Evolutionary conservation across 805 yeast species (phyloP), one percentile per base, ranked within the genome.

Genomic region (Candida maesae): DNA sequence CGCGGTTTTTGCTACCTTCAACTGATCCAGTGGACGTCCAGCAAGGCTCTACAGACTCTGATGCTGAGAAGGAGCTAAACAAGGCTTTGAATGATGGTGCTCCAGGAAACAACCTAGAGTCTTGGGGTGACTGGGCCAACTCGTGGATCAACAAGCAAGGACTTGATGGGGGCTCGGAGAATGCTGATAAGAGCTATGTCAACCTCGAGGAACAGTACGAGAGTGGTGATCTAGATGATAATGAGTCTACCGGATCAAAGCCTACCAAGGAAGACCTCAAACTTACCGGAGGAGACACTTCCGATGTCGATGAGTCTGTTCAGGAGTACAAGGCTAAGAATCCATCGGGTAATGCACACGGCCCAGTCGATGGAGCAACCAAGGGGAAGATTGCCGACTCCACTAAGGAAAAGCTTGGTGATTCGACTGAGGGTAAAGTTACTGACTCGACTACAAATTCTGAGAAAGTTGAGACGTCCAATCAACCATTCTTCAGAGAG

Each of bases 401-500:
- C 24, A 8, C 24, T 21, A 10, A 21, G 10, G 24, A 10, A 8
- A 21, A 7, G 10, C 24, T 21, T 21, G 24, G 10, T 21, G 24
- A 21, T 21, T 8, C 24, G 24, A 14, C 17, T 9, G 33, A 19
- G 6, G 38, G 16, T 8, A 5, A 7, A 6, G 23, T n/a, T 10
- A 21, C 32, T 5, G 38, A 27, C 12, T 6, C 23, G 5, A 15
- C 31, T 13, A 8, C n/a, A 10, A 25, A 34, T 14, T 15, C 31
- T 14, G 36, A 23, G 7, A 19, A 24, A 7, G 16, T 17, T 14
- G 8, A n/a, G n/a, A n/a, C n/a, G n/a, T n/a, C n/a, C n/a, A n/a
- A n/a, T n/a, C n/a, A n/a, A n/a, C n/a, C 18, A 15, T 55, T 44
- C 39, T 52, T 52, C 45, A 41, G 43, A 31, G 36, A 46, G 6